These are phyloP conservation scores for Eucalyptus curtisii DNA, from an alignment of 345 rosid genomes.

Conservation along the genomic window DNA sequence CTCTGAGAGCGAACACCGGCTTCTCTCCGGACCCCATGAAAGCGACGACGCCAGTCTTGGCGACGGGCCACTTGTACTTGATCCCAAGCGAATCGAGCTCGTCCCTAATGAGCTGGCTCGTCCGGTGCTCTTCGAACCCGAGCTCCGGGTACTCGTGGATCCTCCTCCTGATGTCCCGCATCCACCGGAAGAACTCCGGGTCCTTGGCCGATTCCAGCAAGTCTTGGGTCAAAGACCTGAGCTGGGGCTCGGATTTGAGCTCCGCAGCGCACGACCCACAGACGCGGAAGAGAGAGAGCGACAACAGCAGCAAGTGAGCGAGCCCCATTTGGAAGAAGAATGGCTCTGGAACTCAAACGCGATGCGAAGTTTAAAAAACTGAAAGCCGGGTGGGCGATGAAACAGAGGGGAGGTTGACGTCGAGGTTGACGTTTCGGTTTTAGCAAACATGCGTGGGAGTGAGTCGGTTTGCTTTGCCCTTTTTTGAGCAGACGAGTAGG, in stretches of 20 bases:
- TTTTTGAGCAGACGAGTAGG: not conserved
- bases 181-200: conserved; percentile 47
- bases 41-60: conserved; percentile 55
- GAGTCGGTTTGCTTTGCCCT: not conserved
- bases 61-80: conserved; percentile 54
- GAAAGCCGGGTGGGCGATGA: not conserved
- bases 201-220: conserved; percentile 39
- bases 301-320: not conserved
- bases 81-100: conserved; percentile 56
- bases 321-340: not conserved
- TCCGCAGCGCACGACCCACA: not conserved
- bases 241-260: not conserved
- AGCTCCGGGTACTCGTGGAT: conserved; percentile 58
- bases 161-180: conserved; percentile 45
- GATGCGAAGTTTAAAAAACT: not conserved
- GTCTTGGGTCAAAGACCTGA: conserved; percentile 11
- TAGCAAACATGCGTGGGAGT: not conserved
- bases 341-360: not conserved
- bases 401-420: not conserved
- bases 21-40: conserved; percentile 35
- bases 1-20: conserved; percentile 54
- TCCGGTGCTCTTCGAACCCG: conserved; percentile 53
- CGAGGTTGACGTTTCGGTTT: not conserved
- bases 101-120: conserved; percentile 39
- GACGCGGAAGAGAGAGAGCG: not conserved